These are phyloP conservation scores for Zangia roseola DNA, from an alignment of 768 basidiomycete species.

Conservation along the genomic window DNA sequence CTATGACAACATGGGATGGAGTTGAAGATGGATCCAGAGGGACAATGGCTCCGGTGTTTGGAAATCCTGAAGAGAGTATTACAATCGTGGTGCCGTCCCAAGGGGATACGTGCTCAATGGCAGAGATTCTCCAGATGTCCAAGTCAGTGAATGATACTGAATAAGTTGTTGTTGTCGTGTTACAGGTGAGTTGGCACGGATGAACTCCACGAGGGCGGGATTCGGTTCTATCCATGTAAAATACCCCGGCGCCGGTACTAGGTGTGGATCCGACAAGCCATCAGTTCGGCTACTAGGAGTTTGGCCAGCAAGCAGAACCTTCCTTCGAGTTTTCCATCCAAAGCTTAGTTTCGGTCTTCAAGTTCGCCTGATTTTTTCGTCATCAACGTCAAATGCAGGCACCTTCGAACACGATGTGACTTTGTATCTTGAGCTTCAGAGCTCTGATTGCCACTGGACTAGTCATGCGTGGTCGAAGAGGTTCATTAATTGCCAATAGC, in stretches of 20 bases:
- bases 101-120: too few relatives aligned
- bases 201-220: not conserved
- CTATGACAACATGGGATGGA: slow-evolving; percentile 20
- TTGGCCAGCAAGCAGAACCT: not conserved
- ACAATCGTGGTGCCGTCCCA: too few relatives aligned
- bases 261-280: slow-evolving; percentile 3
- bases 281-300: not conserved
- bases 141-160: too few relatives aligned
- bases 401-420: slow-evolving; percentile 20
- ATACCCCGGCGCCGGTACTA: slow-evolving; percentile 5
- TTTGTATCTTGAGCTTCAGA: not conserved
- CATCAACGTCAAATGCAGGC: slow-evolving; percentile 15
- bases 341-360: not conserved
- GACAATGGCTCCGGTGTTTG: too few relatives aligned
- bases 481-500: not conserved
- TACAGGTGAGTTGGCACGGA: slow-evolving; percentile 9
- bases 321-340: slow-evolving; percentile 12
- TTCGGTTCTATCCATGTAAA: slow-evolving; percentile 18
- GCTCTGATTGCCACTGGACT: slow-evolving; percentile 12
- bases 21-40: not conserved
- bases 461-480: not conserved
- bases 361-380: not conserved
- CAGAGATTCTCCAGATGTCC: too few relatives aligned
- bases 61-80: slow-evolving; percentile 10
- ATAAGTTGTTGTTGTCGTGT: slow-evolving; percentile 8